A percentile compares a stretch with the other conserved stretches of the same genome.
These are phyloP conservation scores for Claviceps sp. DNA, from an alignment of 2,329 filamentous ascomycete species.

Conservation along the genomic window DNA sequence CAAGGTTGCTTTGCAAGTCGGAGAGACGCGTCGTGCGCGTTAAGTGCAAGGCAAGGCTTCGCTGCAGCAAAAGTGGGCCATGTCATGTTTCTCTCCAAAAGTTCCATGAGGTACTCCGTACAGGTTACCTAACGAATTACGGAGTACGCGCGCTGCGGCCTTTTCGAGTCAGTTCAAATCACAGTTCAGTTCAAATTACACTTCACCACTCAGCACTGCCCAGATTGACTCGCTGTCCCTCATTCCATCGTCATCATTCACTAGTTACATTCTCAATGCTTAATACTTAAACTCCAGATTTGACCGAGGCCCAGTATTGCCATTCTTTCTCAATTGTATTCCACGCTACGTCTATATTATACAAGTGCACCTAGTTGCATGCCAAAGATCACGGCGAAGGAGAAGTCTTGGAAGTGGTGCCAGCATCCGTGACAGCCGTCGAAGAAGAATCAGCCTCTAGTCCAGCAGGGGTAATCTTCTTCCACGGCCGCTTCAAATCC, in stretches of 20 bases:
- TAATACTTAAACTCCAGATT: neutral
- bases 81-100: neutral
- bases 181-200: no score
- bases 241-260: no score
- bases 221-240: no score
- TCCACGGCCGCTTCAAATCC: slow-evolving; percentile 67
- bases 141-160: neutral
- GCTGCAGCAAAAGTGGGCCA: neutral
- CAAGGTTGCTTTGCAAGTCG: slow-evolving; percentile 15
- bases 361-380: neutral
- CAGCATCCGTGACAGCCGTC: slow-evolving; percentile 19
- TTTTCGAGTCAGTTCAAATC: no score
- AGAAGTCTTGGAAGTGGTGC: slow-evolving; percentile 21
- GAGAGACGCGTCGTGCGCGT: slow-evolving; percentile 24
- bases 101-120: neutral
- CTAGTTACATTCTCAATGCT: neutral
- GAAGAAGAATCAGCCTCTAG: slow-evolving; percentile 21
- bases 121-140: neutral
- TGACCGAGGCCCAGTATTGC: neutral
- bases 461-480: slow-evolving; percentile 40
- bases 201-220: no score
- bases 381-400: slow-evolving; percentile 11
- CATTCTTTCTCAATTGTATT: neutral
- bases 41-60: slow-evolving; percentile 17
- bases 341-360: neutral